phyloP scores from a whole-genome alignment of 768 basidiomycete species.

The Tubosaeta sp. region DNA sequence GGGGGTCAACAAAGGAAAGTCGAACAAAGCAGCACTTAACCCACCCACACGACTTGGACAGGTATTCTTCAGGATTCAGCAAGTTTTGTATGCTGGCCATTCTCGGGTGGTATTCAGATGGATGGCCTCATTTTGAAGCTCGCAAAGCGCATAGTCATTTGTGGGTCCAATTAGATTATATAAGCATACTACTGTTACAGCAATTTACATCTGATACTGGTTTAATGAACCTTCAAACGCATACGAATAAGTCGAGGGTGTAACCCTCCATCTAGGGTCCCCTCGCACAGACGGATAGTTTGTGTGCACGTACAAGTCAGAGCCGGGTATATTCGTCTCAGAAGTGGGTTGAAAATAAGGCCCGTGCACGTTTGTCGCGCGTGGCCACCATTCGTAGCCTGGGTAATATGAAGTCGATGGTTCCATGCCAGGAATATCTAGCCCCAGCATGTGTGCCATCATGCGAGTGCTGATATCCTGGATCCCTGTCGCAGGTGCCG shows the following conservation, averaged over 20 bases:
- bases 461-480: conserved; percentile 62
- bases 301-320: conserved; percentile 9
- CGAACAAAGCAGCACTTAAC: conserved; percentile 17
- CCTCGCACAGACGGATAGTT: conserved; percentile 16
- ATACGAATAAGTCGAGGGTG: conserved; percentile 16
- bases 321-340: not conserved
- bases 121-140: conserved; percentile 5
- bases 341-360: conserved; percentile 15
- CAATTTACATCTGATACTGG: conserved; percentile 20
- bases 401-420: conserved; percentile 48
- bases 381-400: conserved; percentile 68
- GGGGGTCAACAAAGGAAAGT: conserved; percentile 16
- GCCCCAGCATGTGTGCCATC: conserved; percentile 70
- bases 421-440: conserved; percentile 57
- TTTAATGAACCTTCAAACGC: conserved; percentile 15
- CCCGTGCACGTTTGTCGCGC: conserved; percentile 20
- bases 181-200: conserved; percentile 11
- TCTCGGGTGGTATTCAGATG: conserved; percentile 20
- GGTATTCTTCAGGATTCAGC: conserved; percentile 49
- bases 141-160: conserved; percentile 19
- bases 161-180: conserved; percentile 31
- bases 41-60: conserved; percentile 40
- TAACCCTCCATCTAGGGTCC: conserved; percentile 20
- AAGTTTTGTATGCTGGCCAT: conserved; percentile 58
- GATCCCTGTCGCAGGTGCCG: conserved; percentile 36